Conservation (phyloP, 805 yeast species). For the Saturnispora gosingensis region DNA sequence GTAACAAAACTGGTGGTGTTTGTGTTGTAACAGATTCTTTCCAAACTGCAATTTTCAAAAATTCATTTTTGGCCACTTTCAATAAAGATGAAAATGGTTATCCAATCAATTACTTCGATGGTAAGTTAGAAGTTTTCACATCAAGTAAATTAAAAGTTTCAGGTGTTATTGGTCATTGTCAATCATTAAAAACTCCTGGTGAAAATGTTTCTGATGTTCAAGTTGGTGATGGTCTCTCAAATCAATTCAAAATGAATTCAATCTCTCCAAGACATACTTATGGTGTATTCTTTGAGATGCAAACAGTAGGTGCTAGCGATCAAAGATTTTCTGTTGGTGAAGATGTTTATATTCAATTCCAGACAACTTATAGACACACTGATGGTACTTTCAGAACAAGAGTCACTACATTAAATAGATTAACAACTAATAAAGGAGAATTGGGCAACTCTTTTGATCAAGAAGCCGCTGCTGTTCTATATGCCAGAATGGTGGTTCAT, state of each 20-base stretch:
- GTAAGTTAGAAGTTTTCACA: constrained; percentile 77
- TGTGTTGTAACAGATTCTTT: constrained; percentile 84
- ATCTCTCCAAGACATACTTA: constrained; percentile 83
- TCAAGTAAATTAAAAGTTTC: constrained; percentile 80
- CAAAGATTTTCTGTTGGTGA: constrained; percentile 30
- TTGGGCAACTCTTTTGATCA: constrained; percentile 76
- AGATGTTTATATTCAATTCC: constrained; percentile 52
- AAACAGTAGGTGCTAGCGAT: constrained; percentile 38
- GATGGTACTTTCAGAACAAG: constrained; percentile 82
- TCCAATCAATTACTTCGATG: constrained; percentile 85
- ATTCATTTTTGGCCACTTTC: constrained; percentile 80
- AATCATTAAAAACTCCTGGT: constrained; percentile 58
- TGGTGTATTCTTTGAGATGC: constrained; percentile 82
- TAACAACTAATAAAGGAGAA: constrained; percentile 42
- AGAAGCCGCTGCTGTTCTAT: constrained; percentile 93
- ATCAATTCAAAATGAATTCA: constrained; percentile 78
- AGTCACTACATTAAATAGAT: constrained; percentile 73
- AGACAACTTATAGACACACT: constrained; percentile 92
- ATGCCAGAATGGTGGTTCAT: constrained; percentile 85
- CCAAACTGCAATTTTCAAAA: constrained; percentile 90
- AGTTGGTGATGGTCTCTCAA: constrained; percentile 89
- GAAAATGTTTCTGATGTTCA: constrained; percentile 83
- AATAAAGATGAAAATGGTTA: constrained; percentile 80
- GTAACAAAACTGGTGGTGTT: constrained; percentile 86
- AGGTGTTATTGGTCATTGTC: constrained; percentile 91